These are phyloP conservation scores for Debaryomyces sp. DNA, from an alignment of 1,139 yeast genomes.

Conservation along the genomic window DNA sequence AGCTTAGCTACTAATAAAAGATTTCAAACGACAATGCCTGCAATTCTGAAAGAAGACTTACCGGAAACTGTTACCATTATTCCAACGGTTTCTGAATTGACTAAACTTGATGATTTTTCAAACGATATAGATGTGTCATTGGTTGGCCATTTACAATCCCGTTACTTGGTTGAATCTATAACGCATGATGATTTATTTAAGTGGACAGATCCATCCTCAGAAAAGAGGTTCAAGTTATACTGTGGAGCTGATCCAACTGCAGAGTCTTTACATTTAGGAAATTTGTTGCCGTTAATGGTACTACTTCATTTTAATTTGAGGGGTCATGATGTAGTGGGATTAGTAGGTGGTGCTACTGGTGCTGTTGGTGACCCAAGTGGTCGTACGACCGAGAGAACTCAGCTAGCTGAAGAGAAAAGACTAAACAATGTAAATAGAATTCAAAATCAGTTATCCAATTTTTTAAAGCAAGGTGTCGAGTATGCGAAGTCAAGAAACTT, in stretches of 20 bases:
- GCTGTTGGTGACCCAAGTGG: slow-evolving; percentile 98
- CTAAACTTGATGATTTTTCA: slow-evolving; percentile 25
- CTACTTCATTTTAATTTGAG: slow-evolving; percentile 79
- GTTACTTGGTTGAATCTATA: slow-evolving; percentile 51
- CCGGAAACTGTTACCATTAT: slow-evolving; percentile 38
- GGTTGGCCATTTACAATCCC: slow-evolving; percentile 45
- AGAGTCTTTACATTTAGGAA: slow-evolving; percentile 84
- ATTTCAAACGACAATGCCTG: background rate
- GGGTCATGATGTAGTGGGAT: slow-evolving; percentile 80
- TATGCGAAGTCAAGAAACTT: slow-evolving; percentile 62
- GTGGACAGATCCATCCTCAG: slow-evolving; percentile 33
- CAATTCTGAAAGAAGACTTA: background rate
- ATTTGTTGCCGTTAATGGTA: slow-evolving; percentile 82
- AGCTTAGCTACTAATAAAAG: background rate
- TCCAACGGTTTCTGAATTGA: slow-evolving; percentile 37
- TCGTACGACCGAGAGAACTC: slow-evolving; percentile 69
- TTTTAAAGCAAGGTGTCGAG: slow-evolving; percentile 63
- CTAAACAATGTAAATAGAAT: slow-evolving; percentile 64
- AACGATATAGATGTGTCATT: slow-evolving; percentile 43
- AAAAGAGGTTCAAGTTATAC: slow-evolving; percentile 59
- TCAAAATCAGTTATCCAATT: slow-evolving; percentile 58
- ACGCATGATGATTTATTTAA: slow-evolving; percentile 50
- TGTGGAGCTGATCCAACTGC: slow-evolving; percentile 99
- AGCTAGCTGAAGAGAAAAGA: slow-evolving; percentile 55
- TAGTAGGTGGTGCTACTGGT: slow-evolving; percentile 99